A percentile compares a stretch with the other conserved stretches of the same genome.
Conservation (phyloP, 176 grass and related monocot species). For the Juncus effusus region DNA sequence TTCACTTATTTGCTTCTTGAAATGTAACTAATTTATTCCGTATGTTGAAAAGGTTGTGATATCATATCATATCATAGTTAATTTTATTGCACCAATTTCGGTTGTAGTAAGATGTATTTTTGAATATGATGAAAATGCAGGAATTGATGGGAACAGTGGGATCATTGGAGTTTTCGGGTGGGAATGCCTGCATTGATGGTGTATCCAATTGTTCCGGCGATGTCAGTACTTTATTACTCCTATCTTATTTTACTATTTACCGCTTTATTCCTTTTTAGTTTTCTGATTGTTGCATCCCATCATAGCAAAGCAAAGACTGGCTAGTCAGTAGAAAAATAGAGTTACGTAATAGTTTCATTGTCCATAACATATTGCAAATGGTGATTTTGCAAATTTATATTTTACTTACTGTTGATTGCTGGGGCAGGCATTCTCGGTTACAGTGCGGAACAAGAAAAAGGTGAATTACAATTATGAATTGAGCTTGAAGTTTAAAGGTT, state of each 20-base stretch:
- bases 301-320: too few relatives aligned
- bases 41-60: too few relatives aligned
- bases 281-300: too few relatives aligned
- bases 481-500: slow-evolving; percentile 81
- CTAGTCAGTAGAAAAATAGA: not conserved
- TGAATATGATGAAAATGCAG: slow-evolving; percentile 26
- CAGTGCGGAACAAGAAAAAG: slow-evolving; percentile 89
- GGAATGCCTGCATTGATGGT: slow-evolving; percentile 75
- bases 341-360: not conserved
- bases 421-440: slow-evolving; percentile 69
- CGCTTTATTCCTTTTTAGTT: not conserved
- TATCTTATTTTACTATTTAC: not conserved
- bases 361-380: slow-evolving; percentile 8
- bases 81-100: not conserved
- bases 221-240: slow-evolving; percentile 38
- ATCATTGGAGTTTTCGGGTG: slow-evolving; percentile 63
- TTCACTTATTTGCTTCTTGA: too few relatives aligned
- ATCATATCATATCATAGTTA: not conserved
- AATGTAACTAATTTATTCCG: too few relatives aligned
- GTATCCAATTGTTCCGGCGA: slow-evolving; percentile 88
- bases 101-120: not conserved
- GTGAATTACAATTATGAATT: slow-evolving; percentile 93
- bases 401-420: slow-evolving; percentile 5
- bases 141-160: slow-evolving; percentile 66
- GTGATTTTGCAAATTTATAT: not conserved